phyloP scores from a whole-genome alignment of 495 filamentous ascomycete species.

The Penicillium daleae region DNA sequence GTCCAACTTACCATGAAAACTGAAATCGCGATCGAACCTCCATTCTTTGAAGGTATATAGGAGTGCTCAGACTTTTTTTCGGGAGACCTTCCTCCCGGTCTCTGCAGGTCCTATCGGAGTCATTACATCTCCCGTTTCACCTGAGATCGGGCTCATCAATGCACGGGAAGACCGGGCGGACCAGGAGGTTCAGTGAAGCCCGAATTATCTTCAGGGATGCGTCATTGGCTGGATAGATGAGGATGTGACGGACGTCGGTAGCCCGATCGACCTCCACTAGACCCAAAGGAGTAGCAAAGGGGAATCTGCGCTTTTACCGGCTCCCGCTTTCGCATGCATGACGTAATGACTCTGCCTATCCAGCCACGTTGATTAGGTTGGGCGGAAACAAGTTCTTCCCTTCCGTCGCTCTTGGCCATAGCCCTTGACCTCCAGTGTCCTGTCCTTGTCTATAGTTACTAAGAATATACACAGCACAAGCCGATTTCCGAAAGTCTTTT shows the following conservation, averaged over 20 bases:
- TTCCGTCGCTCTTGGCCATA: background rate
- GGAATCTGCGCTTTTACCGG: slow-evolving; percentile 4
- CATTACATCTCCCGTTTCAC: background rate
- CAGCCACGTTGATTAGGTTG: background rate
- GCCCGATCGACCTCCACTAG: slow-evolving; percentile 7
- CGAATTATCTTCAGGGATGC: background rate
- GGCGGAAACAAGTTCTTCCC: slow-evolving; percentile 6
- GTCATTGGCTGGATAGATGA: background rate
- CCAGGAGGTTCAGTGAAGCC: slow-evolving; percentile 2
- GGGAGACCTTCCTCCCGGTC: background rate
- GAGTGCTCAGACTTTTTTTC: slow-evolving; percentile 1
- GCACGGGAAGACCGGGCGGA: slow-evolving; percentile 3
- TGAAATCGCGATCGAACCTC: background rate
- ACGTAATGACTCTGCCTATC: slow-evolving; percentile 6
- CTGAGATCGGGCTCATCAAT: slow-evolving; percentile 7
- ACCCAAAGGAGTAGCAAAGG: slow-evolving; percentile 1
- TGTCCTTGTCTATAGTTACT: background rate
- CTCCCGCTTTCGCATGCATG: slow-evolving; percentile 5
- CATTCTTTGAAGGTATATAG: background rate
- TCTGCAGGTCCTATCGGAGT: background rate
- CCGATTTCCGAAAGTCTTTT: background rate
- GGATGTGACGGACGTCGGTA: slow-evolving; percentile 7
- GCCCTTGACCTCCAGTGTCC: no score
- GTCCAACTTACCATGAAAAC: background rate
- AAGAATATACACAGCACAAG: background rate